Conservation (phyloP, 345 rosid genomes). For the Bruguiera gymnorhiza region DNA sequence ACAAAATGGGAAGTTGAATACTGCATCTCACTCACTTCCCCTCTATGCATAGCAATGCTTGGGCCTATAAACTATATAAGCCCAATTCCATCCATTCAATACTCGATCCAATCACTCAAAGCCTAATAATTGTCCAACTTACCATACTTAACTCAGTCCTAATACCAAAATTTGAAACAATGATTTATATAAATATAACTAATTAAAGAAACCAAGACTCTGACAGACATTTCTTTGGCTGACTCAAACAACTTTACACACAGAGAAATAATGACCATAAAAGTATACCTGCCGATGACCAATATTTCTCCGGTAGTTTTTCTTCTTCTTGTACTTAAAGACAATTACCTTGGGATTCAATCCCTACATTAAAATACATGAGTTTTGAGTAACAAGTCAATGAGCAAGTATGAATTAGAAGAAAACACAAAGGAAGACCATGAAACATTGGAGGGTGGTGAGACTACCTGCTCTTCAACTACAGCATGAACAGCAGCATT, state of each 20-base stretch:
- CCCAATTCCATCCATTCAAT: no score
- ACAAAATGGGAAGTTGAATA: neutral
- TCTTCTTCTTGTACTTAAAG: slow-evolving; percentile 93
- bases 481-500: slow-evolving; percentile 95
- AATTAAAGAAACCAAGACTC: neutral
- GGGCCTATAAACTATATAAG: no score
- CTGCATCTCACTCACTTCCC: no score
- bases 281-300: slow-evolving; percentile 88
- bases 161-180: no score
- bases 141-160: no score
- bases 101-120: no score
- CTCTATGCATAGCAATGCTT: no score
- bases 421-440: neutral
- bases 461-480: slow-evolving; percentile 79
- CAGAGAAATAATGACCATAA: neutral
- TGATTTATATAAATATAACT: neutral
- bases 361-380: slow-evolving; percentile 49
- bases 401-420: neutral
- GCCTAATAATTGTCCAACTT: no score
- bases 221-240: neutral
- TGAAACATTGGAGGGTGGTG: slow-evolving; percentile 1
- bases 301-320: slow-evolving; percentile 89
- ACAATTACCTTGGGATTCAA: slow-evolving; percentile 72
- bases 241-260: neutral
- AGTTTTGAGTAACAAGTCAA: neutral